A percentile compares a stretch with the other conserved stretches of the same genome.
phyloP scores from a whole-genome alignment of 2,329 filamentous ascomycete genomes.

The Didymella exigua region DNA sequence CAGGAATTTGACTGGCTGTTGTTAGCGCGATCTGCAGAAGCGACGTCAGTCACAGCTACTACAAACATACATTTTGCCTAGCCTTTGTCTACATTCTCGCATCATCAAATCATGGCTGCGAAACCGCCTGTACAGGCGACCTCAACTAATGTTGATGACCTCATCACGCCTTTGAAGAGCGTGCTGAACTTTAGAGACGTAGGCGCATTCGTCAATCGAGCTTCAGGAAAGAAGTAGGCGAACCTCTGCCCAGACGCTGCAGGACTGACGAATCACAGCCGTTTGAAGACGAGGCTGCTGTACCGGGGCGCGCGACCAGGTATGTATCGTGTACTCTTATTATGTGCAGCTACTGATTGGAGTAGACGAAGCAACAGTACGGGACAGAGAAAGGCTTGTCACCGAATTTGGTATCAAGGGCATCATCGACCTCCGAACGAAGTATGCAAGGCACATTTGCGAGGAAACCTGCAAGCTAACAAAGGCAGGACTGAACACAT shows the following conservation, averaged over 20 bases:
- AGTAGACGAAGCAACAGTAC: slow-evolving; percentile 70
- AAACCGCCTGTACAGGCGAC: neutral
- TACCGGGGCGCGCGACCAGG: slow-evolving; percentile 47
- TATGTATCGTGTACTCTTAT: slow-evolving; percentile 9
- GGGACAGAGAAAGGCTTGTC: slow-evolving; percentile 66
- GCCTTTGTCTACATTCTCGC: neutral
- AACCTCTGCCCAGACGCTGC: neutral
- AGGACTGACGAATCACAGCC: slow-evolving; percentile 21
- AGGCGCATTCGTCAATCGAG: slow-evolving; percentile 37
- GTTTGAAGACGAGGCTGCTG: slow-evolving; percentile 35
- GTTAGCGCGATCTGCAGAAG: slow-evolving; percentile 15
- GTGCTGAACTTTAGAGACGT: slow-evolving; percentile 49
- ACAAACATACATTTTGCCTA: slow-evolving; percentile 15
- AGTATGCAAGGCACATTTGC: slow-evolving; percentile 54
- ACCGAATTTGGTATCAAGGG: slow-evolving; percentile 69
- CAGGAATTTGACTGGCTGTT: slow-evolving; percentile 5
- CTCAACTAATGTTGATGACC: slow-evolving; percentile 9
- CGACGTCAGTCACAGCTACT: slow-evolving; percentile 18
- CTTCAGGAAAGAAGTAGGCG: slow-evolving; percentile 24
- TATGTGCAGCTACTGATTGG: slow-evolving; percentile 1
- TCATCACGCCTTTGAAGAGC: slow-evolving; percentile 32
- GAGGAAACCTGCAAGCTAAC: slow-evolving; percentile 3
- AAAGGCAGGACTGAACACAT: slow-evolving; percentile 70
- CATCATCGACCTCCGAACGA: slow-evolving; percentile 79
- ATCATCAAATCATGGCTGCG: slow-evolving; percentile 1